Evolutionary conservation across 2,329 filamentous ascomycete species (phyloP).

Genomic region (Xylariales sp.): DNA sequence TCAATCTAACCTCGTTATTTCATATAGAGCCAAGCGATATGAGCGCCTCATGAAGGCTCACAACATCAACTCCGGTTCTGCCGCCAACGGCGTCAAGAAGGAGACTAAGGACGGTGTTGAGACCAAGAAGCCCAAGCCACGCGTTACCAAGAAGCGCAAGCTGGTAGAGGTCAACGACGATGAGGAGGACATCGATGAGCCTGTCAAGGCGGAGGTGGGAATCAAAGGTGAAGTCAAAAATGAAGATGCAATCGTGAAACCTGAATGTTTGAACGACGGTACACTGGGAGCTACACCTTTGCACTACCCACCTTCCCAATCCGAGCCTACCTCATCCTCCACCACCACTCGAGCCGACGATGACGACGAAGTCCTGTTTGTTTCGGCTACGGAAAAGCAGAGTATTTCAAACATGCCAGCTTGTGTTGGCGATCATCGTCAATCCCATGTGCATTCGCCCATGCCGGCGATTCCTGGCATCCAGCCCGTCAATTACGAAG

Average conservation of each 20-base stretch:
- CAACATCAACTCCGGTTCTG: constrained; percentile 55
- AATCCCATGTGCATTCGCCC: constrained; percentile 36
- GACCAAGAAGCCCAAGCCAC: constrained; percentile 40
- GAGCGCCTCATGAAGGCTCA: constrained; percentile 73
- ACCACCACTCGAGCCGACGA: constrained; percentile 38
- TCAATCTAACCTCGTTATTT: constrained; percentile 7
- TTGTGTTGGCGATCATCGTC: constrained; percentile 28
- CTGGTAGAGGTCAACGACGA: constrained; percentile 52
- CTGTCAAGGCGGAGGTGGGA: constrained; percentile 40
- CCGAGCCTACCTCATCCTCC: constrained; percentile 29
- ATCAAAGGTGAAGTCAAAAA: constrained; percentile 52
- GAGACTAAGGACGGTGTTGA: constrained; percentile 39
- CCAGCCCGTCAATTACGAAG: constrained; percentile 45
- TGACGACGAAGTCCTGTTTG: constrained; percentile 49
- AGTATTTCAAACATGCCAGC: constrained; percentile 27
- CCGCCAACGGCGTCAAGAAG: constrained; percentile 45
- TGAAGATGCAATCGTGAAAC: constrained; percentile 50
- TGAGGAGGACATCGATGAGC: constrained; percentile 51
- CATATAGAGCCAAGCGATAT: constrained; percentile 72
- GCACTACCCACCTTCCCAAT: constrained; percentile 24
- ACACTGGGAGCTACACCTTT: constrained; percentile 27
- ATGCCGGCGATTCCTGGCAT: constrained; percentile 39
- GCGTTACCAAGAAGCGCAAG: constrained; percentile 49
- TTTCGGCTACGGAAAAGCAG: constrained; percentile 45
- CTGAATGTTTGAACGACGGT: constrained; percentile 43